Evolutionary conservation across 2,329 filamentous ascomycete species (phyloP).

Genomic region (Chrysoporthe cubensis): DNA sequence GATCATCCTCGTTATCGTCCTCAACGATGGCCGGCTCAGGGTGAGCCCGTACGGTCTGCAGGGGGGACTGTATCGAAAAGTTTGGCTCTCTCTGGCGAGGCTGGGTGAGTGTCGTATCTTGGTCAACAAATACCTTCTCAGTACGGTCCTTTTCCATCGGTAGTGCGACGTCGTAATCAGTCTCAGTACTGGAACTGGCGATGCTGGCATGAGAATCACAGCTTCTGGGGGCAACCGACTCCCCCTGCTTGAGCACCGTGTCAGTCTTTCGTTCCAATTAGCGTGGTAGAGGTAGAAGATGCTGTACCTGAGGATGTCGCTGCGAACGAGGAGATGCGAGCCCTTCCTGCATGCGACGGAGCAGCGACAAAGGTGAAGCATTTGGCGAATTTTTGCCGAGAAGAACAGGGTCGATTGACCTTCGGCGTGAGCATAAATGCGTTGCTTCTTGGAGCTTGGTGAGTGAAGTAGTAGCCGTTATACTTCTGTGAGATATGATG

Average conservation of each 20-base stretch:
- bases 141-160: not conserved
- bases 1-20: not conserved
- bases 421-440: not conserved
- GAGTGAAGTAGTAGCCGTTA: not conserved
- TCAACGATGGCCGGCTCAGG: not conserved
- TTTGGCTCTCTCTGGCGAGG: not conserved
- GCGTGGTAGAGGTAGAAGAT: too few relatives aligned
- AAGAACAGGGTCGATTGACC: not conserved
- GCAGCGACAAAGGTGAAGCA: not conserved
- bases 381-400: not conserved
- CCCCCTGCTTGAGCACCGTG: not conserved
- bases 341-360: not conserved
- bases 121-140: not conserved
- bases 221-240: not conserved
- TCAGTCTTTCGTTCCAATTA: not conserved
- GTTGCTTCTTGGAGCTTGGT: not conserved
- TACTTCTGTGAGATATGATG: not conserved
- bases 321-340: not conserved
- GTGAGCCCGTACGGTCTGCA: not conserved
- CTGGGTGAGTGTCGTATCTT: not conserved
- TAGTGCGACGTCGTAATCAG: not conserved
- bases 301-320: not conserved
- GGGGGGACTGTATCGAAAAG: not conserved
- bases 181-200: too few relatives aligned
- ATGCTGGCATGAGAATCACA: too few relatives aligned